These are phyloP conservation scores for Leishmania martiniquensis DNA, from an alignment of 208 protist genomes.

Conservation along the genomic window DNA sequence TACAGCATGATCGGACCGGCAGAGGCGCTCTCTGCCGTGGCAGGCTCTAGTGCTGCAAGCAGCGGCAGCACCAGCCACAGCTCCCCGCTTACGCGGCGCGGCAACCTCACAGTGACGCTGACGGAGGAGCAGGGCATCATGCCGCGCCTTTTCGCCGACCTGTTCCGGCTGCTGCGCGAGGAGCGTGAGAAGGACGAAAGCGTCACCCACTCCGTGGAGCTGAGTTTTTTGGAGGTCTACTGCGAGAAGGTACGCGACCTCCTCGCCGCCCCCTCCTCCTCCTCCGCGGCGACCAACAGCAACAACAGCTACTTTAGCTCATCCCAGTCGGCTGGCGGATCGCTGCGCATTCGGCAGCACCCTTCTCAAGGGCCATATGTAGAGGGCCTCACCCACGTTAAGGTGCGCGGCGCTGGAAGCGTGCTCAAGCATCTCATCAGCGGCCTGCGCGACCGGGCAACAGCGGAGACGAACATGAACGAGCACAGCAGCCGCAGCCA, in stretches of 20 bases:
- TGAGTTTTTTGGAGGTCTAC: constrained; percentile 91
- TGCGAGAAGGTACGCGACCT: constrained; percentile 88
- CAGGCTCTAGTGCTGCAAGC: not conserved
- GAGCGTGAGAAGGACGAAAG: constrained; percentile 66
- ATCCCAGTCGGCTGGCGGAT: constrained; percentile 6
- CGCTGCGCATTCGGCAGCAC: constrained; percentile 75
- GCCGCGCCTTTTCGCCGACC: constrained; percentile 70
- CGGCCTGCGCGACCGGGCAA: constrained; percentile 74
- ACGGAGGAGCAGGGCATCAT: constrained; percentile 75
- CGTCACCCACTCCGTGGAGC: constrained; percentile 68
- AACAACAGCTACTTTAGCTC: constrained; percentile 2
- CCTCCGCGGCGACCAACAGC: not conserved
- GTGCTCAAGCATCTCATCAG: constrained; percentile 57
- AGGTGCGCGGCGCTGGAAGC: constrained; percentile 53
- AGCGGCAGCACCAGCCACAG: not conserved
- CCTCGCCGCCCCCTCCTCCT: constrained; percentile 22
- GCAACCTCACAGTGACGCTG: not conserved
- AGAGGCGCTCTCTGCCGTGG: constrained; percentile 25
- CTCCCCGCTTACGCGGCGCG: not conserved
- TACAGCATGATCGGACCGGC: constrained; percentile 89
- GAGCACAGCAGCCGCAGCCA: constrained; percentile 95
- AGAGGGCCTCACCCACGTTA: constrained; percentile 66
- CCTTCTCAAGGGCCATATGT: constrained; percentile 80
- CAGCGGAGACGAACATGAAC: constrained; percentile 96
- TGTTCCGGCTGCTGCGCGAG: constrained; percentile 72